phyloP scores from a whole-genome alignment of 768 basidiomycete species.

The Sarcodon aspratus region DNA sequence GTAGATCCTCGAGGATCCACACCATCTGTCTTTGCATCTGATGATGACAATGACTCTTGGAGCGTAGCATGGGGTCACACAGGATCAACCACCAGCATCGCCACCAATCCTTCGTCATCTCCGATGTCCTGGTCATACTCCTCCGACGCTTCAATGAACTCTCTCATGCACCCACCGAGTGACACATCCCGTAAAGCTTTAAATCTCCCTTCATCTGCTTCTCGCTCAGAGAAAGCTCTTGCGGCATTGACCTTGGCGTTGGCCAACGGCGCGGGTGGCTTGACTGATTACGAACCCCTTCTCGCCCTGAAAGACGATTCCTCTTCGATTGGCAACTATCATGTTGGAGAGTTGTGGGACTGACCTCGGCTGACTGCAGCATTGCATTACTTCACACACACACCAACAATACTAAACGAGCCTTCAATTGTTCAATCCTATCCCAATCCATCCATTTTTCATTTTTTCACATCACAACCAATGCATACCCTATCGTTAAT shows the following conservation, averaged over 20 bases:
- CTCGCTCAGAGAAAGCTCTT: constrained; percentile 46
- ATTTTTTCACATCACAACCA: too few species aligned
- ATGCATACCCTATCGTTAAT: too few species aligned
- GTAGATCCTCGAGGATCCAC: constrained; percentile 14
- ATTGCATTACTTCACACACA: neutral
- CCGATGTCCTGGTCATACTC: constrained; percentile 24
- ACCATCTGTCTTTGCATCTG: constrained; percentile 20
- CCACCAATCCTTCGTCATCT: constrained; percentile 15
- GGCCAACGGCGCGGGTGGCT: constrained; percentile 51
- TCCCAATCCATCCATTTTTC: too few species aligned
- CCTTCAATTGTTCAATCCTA: too few species aligned
- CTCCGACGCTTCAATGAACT: constrained; percentile 26
- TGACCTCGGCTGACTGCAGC: constrained; percentile 11
- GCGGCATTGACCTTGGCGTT: constrained; percentile 48
- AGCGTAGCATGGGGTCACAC: constrained; percentile 4
- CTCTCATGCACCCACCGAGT: constrained; percentile 18
- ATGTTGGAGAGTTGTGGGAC: constrained; percentile 52
- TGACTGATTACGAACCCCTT: constrained; percentile 44
- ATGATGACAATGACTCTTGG: constrained; percentile 19
- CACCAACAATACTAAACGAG: neutral
- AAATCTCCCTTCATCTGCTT: constrained; percentile 19
- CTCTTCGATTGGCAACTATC: constrained; percentile 25
- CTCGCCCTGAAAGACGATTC: constrained; percentile 23
- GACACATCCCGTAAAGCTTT: neutral
- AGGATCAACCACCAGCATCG: constrained; percentile 1